Evolutionary conservation across 495 filamentous ascomycete species (phyloP), one percentile per base, ranked within the genome.

Genomic region (Symbiotaphrina buchneri): DNA sequence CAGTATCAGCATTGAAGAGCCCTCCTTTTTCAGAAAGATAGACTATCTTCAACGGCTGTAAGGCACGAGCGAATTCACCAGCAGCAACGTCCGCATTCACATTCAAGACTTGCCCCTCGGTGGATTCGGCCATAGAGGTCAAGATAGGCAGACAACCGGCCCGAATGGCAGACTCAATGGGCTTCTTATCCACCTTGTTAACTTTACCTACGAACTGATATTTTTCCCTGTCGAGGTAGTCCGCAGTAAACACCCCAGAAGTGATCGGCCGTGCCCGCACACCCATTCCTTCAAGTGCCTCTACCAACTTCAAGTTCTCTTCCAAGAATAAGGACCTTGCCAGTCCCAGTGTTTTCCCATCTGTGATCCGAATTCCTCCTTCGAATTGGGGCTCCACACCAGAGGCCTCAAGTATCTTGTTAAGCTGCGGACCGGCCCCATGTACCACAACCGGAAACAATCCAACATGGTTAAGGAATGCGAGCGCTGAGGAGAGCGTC

Each of bases 1-100:
- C 76, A 10, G 75, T 81, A 37, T 87, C 80, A 33, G 80, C 84
- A 47, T 95, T 82, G 55, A 91, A 93, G 20, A 97, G 55, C 11
- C 87, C 87, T 22, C 87, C 87, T 63, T 95, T 95, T 59, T 97
- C 87, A 18, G 82, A 90, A 13, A 97, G 68, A 52, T 94, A 97
- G 28, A 97, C 84, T 28, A 95, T 91, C 71, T 97, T 97, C 42
- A 95, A 57, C 19, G 87, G 87, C 55, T 95, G 77, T 36, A 97
- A 55, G 33, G 78, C 67, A 30, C 78, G 70, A 23, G 87, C 87
- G 30, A 97, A 55, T 51, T 94, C 90, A 42, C 82, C 85, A 19
- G 87, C 87, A 17, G 85, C 85, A 29, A 94, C 82, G 50, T 97
- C 87, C 31, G 87, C 87, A 47, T 97, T 97, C 51, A 97, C 87